Evolutionary conservation across 2,329 filamentous ascomycete genomes (phyloP), one percentile per base, ranked within the genome.

Genomic region (Penicillium sp.): DNA sequence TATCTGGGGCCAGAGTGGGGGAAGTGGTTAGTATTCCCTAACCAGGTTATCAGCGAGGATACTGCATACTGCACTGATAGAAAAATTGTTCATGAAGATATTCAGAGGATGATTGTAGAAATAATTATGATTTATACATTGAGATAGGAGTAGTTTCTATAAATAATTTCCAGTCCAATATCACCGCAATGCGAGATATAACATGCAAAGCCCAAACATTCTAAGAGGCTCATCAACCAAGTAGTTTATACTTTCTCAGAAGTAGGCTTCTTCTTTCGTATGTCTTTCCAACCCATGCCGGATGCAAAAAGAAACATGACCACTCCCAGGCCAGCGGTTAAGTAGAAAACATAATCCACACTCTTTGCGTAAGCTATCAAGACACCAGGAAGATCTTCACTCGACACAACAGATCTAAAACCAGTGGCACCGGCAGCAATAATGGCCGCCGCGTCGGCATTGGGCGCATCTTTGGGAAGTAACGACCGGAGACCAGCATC

Each of bases 371-470:
- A 77, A 6, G 70, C 71, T 22, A 53, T 55, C 43, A 76, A 46
- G 6, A 77, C 65, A 0, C 66, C 69, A 1, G 59, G 52, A 3
- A 75, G 46, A 25, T 68, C 57, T 9, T 57, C 52, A 5, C 55
- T 63, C 2, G 59, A 48, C 20, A 78, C 76, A 1, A 72, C 57
- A 2, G 64, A 52, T 6, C 75, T 64, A 12, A 81, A 67, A 41
- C 77, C 72, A 2, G 77, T 78, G 0, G 77, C 79, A 3, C 78
- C 79, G 2, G 72, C 72, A n/a, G 69, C 64, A 14, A 80, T 62
- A 2, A 81, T 68, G 1, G 55, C 47, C 1, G 62, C 58, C 1
- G 75, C 59, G 40, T 75, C 60, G 6, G 77, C 63, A 9, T 54
- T 59, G 1, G 77, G 75, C 2, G 75, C 67, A 11, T 71, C 69